These are phyloP conservation scores for Trichothecium sympodiale DNA, from an alignment of 2,329 filamentous ascomycete genomes.

Conservation along the genomic window DNA sequence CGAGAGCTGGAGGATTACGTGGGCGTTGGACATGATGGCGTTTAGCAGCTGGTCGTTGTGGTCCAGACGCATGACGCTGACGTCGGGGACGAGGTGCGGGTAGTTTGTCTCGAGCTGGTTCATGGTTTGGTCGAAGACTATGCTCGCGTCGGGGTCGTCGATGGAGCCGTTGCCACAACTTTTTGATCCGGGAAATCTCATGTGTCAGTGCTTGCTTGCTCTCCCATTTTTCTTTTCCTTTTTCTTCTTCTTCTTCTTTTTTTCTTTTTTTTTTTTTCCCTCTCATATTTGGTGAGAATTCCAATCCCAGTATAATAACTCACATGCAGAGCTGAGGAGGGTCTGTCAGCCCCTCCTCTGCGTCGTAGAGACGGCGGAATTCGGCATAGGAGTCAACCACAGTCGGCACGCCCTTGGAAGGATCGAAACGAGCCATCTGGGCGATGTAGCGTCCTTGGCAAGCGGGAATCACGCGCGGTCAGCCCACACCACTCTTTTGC, in stretches of 20 bases:
- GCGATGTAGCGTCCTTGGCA: conserved; percentile 69
- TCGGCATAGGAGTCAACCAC: conserved; percentile 67
- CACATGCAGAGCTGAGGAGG: conserved; percentile 62
- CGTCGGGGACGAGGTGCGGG: conserved; percentile 48
- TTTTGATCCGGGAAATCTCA: too few species aligned
- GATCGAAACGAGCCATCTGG: conserved; percentile 74
- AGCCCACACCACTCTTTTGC: too few species aligned
- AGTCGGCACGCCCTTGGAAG: conserved; percentile 70
- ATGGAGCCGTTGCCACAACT: conserved; percentile 65
- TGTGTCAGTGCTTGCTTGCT: too few species aligned
- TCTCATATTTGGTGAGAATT: too few species aligned
- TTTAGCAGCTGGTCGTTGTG: conserved; percentile 75
- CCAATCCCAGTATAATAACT: too few species aligned
- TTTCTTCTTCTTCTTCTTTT: too few species aligned
- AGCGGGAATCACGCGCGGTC: too few species aligned
- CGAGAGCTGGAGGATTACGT: conserved; percentile 67
- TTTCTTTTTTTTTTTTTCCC: too few species aligned
- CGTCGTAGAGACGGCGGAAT: conserved; percentile 50
- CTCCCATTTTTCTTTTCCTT: too few species aligned
- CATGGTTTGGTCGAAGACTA: conserved; percentile 64
- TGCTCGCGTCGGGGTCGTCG: conserved; percentile 66
- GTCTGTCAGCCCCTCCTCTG: conserved; percentile 33
- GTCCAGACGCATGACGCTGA: conserved; percentile 66
- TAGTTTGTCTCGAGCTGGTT: conserved; percentile 53
- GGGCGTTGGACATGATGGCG: conserved; percentile 59